A percentile compares a stretch with the other conserved stretches of the same genome.
Conservation (phyloP, 805 yeast species). For the Blastobotrys attinorum region DNA sequence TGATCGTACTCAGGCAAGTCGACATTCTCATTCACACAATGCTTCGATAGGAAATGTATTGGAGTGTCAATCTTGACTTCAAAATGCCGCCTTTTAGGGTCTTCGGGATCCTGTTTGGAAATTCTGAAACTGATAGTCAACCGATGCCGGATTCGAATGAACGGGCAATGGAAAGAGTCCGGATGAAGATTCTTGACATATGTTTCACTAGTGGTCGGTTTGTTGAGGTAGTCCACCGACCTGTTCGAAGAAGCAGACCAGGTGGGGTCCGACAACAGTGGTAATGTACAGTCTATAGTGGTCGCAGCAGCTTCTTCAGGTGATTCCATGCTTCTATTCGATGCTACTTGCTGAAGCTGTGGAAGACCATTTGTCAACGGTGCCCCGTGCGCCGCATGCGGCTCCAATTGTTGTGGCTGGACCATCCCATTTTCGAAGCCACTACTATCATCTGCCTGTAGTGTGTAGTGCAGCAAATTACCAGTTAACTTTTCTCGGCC, state of each 20-base stretch:
- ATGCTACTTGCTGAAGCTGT: too few species aligned
- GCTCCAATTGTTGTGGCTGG: not conserved
- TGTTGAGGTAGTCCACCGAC: constrained; percentile 1
- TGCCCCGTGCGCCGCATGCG: too few species aligned
- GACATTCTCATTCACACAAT: constrained; percentile 24
- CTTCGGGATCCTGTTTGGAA: constrained; percentile 44
- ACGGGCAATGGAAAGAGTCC: constrained; percentile 60
- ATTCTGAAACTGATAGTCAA: constrained; percentile 78
- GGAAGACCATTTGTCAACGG: not conserved
- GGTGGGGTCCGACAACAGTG: constrained; percentile 9
- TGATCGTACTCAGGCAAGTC: constrained; percentile 24
- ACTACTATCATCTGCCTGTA: not conserved
- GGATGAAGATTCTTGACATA: constrained; percentile 60
- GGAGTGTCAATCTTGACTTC: constrained; percentile 96
- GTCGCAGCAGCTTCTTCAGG: constrained; percentile 6
- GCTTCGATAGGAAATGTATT: constrained; percentile 52
- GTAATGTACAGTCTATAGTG: constrained; percentile 11
- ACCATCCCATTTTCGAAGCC: not conserved
- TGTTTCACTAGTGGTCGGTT: not conserved
- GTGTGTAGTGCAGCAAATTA: constrained; percentile 5
- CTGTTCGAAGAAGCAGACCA: constrained; percentile 2
- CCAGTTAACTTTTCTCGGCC: constrained; percentile 7
- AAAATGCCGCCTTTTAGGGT: constrained; percentile 70
- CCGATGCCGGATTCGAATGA: constrained; percentile 91
- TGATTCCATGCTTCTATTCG: too few species aligned